A percentile compares a stretch with the other conserved stretches of the same genome.
Evolutionary conservation across 805 yeast species (phyloP).

Genomic region (Ogataea pilisensis): DNA sequence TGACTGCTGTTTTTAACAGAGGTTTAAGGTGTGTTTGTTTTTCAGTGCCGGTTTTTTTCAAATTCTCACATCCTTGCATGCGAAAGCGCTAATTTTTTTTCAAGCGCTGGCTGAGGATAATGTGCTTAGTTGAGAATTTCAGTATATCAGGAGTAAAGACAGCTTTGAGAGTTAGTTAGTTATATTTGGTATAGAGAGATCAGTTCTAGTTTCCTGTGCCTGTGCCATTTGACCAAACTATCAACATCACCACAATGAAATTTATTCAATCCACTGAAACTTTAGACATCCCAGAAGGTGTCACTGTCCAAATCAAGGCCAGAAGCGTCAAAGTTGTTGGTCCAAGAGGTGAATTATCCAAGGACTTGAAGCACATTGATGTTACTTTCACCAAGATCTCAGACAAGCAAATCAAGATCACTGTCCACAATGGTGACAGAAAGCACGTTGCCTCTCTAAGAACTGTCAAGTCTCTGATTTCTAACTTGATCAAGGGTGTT

Average conservation of each 20-base stretch:
- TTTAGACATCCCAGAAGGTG: slow-evolving; percentile 83
- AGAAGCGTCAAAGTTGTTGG: slow-evolving; percentile 89
- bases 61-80: too few species aligned
- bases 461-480: slow-evolving; percentile 93
- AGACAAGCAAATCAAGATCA: slow-evolving; percentile 73
- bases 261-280: slow-evolving; percentile 59
- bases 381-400: slow-evolving; percentile 83
- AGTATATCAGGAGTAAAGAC: too few species aligned
- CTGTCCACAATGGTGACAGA: slow-evolving; percentile 99
- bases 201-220: too few species aligned
- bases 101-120: too few species aligned
- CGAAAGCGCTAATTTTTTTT: too few species aligned
- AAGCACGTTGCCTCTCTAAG: slow-evolving; percentile 99
- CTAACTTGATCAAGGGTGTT: slow-evolving; percentile 97
- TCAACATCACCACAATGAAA: slow-evolving; percentile 39
- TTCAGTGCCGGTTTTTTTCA: too few species aligned
- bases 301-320: slow-evolving; percentile 85
- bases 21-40: not conserved
- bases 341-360: slow-evolving; percentile 93
- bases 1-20: not conserved
- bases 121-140: too few species aligned
- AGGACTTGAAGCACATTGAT: slow-evolving; percentile 91
- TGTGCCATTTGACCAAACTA: not conserved
- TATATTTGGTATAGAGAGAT: too few species aligned
- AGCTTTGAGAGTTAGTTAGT: too few species aligned